Evolutionary conservation across 805 yeast genomes (phyloP).

Genomic region (Martiniozyma abietophila): DNA sequence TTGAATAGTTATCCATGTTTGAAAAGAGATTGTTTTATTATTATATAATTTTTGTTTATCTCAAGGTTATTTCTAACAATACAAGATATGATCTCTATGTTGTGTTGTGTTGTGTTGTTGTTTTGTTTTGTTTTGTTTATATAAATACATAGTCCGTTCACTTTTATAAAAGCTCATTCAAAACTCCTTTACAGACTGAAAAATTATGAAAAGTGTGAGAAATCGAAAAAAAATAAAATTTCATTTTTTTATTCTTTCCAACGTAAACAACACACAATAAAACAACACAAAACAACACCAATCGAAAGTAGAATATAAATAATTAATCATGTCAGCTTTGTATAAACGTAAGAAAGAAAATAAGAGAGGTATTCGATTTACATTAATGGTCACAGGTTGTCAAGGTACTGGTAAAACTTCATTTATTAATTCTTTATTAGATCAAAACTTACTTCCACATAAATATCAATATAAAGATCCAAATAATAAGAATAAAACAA

Average conservation of each 20-base stretch:
- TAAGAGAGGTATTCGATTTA: conserved; percentile 64
- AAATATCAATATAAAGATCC: conserved; percentile 48
- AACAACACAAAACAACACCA: neutral
- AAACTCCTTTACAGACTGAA: no score
- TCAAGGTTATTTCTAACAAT: no score
- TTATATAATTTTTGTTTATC: no score
- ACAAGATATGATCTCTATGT: no score
- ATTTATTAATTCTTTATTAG: conserved; percentile 58
- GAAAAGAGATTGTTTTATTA: no score
- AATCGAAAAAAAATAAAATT: no score
- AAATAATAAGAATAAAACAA: conserved; percentile 27
- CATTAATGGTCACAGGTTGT: conserved; percentile 64
- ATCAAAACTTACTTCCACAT: conserved; percentile 52
- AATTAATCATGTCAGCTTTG: conserved; percentile 5
- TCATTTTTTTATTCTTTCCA: neutral
- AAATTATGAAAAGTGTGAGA: no score
- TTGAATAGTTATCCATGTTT: no score
- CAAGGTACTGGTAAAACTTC: conserved; percentile 75
- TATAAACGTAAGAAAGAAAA: conserved; percentile 53
- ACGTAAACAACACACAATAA: neutral
- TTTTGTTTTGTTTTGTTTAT: no score
- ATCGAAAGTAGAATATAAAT: neutral
- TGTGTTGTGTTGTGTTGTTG: no score
- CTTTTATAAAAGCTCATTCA: no score
- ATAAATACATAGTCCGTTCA: no score